These are phyloP conservation scores for Penicillium corylophilum DNA, from an alignment of 2,329 filamentous ascomycete genomes.

Conservation along the genomic window DNA sequence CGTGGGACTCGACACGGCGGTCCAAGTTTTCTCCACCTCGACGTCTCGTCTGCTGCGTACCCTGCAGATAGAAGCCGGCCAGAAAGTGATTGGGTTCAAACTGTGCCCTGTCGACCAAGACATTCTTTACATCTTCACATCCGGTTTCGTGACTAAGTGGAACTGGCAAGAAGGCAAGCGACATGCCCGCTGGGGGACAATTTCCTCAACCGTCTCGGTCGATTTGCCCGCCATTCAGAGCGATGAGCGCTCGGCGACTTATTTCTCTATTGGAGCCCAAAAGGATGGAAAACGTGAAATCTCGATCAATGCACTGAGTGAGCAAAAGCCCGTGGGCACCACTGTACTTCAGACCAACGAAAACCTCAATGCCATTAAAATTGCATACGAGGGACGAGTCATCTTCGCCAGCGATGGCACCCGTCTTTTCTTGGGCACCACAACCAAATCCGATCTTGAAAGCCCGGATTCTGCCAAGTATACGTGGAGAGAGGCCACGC, in stretches of 20 bases:
- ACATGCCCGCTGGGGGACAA: constrained; percentile 45
- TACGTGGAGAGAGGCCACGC: constrained; percentile 54
- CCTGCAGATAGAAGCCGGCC: constrained; percentile 56
- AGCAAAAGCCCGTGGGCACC: constrained; percentile 22
- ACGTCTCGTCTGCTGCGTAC: constrained; percentile 78
- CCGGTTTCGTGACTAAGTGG: constrained; percentile 56
- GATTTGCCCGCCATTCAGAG: constrained; percentile 26
- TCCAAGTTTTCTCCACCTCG: constrained; percentile 77
- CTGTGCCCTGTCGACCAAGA: constrained; percentile 53
- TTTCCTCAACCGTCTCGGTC: constrained; percentile 35
- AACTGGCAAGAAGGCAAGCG: constrained; percentile 55
- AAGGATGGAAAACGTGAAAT: constrained; percentile 41
- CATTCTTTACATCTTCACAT: constrained; percentile 55
- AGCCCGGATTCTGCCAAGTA: constrained; percentile 44
- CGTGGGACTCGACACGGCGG: constrained; percentile 68
- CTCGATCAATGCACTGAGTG: constrained; percentile 19
- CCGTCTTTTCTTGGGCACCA: constrained; percentile 61
- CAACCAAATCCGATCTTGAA: constrained; percentile 34
- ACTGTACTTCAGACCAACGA: constrained; percentile 31
- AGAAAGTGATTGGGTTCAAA: constrained; percentile 52
- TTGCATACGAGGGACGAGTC: constrained; percentile 32
- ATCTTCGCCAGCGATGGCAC: constrained; percentile 42
- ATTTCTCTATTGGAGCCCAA: constrained; percentile 34
- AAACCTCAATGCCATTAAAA: constrained; percentile 30
- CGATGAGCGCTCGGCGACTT: constrained; percentile 34